phyloP scores from a whole-genome alignment of 352 stramenopile species.

The Phytophthora rubi region DNA sequence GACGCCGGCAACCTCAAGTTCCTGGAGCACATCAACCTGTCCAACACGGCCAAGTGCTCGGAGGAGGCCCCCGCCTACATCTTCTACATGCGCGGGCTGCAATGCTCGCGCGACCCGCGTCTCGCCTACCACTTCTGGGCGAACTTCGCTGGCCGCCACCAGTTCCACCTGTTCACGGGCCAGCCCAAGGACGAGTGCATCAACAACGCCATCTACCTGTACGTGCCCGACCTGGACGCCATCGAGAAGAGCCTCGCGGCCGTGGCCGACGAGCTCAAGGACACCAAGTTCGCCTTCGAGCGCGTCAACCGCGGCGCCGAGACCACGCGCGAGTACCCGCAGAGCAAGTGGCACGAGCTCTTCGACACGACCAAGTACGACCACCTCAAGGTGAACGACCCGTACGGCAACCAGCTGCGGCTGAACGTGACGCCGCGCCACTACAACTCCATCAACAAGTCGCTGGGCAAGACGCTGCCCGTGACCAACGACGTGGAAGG shows the following conservation, averaged over 20 bases:
- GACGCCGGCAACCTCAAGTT: constrained; percentile 71
- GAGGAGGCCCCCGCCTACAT: constrained; percentile 50
- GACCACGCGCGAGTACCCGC: constrained; percentile 57
- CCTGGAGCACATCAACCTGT: constrained; percentile 77
- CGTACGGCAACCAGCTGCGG: constrained; percentile 65
- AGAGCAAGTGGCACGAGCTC: constrained; percentile 59
- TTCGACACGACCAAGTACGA: constrained; percentile 59
- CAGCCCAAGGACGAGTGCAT: constrained; percentile 68
- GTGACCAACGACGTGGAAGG: constrained; percentile 50
- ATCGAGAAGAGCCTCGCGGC: constrained; percentile 58
- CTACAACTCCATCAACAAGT: constrained; percentile 69
- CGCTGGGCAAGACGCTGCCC: constrained; percentile 57
- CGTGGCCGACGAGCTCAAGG: constrained; percentile 56
- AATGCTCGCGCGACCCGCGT: constrained; percentile 68
- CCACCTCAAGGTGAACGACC: constrained; percentile 68
- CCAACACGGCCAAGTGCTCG: constrained; percentile 61
- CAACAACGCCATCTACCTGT: constrained; percentile 63
- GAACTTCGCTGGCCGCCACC: constrained; percentile 66
- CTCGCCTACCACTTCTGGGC: constrained; percentile 76
- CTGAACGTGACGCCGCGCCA: constrained; percentile 61
- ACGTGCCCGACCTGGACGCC: constrained; percentile 61
- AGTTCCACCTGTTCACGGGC: constrained; percentile 77
- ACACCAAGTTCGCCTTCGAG: constrained; percentile 57
- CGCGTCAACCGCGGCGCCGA: constrained; percentile 58
- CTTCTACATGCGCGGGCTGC: constrained; percentile 73